phyloP scores from a whole-genome alignment of 2,329 filamentous ascomycete genomes.

The Lasiodiplodia citricola region DNA sequence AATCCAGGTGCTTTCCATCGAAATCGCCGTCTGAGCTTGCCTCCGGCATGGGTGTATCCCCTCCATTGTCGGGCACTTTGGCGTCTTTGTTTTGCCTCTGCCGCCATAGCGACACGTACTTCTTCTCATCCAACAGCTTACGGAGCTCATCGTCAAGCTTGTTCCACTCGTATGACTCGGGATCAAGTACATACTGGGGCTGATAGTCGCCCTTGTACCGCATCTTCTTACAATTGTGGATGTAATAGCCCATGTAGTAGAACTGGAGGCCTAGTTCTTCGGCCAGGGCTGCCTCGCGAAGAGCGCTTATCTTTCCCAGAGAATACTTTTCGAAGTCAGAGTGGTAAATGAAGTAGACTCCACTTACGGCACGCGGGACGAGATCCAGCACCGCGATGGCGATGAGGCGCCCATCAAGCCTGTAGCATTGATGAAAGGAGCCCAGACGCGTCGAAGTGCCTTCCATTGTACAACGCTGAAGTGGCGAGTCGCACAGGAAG shows the following conservation, averaged over 20 bases:
- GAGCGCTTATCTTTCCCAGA: constrained; percentile 76
- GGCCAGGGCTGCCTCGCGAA: constrained; percentile 74
- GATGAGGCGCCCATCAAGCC: constrained; percentile 75
- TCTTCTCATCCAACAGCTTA: constrained; percentile 58
- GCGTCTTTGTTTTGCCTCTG: constrained; percentile 35
- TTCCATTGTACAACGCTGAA: constrained; percentile 54
- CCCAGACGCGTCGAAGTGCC: constrained; percentile 61
- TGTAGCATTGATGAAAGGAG: constrained; percentile 82
- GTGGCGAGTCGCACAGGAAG: constrained; percentile 76
- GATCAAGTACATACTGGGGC: constrained; percentile 76
- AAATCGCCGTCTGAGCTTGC: neutral
- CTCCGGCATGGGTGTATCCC: constrained; percentile 29
- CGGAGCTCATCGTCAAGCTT: constrained; percentile 60
- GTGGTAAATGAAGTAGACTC: constrained; percentile 84
- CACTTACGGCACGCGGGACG: constrained; percentile 76
- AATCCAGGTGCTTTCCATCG: constrained; percentile 34
- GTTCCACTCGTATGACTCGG: constrained; percentile 68
- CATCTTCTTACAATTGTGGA: constrained; percentile 83
- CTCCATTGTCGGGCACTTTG: constrained; percentile 30
- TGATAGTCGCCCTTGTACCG: constrained; percentile 81
- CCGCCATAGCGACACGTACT: constrained; percentile 57
- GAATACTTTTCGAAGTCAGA: constrained; percentile 71
- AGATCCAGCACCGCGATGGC: constrained; percentile 80
- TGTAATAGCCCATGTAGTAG: constrained; percentile 87
- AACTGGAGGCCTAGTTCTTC: constrained; percentile 71